Conservation (phyloP, 305 asterid species). For the Rubia balearica region DNA sequence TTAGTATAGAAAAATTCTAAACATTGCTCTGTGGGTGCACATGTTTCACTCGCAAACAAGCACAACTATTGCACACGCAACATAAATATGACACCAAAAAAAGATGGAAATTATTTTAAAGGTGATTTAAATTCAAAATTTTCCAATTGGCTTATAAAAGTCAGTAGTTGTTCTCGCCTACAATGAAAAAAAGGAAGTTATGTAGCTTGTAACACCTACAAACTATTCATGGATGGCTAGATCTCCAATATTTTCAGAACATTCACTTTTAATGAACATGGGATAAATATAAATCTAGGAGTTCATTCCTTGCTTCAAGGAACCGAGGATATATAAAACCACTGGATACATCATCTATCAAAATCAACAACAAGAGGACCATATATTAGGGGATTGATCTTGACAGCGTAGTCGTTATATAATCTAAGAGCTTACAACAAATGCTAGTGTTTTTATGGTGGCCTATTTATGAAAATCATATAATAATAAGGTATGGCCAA, state of each 20-base stretch:
- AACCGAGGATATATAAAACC: constrained; percentile 77
- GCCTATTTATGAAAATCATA: constrained; percentile 25
- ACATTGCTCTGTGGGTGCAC: too few species aligned
- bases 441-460: constrained; percentile 92
- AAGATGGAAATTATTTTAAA: too few species aligned
- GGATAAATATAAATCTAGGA: constrained; percentile 78
- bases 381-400: constrained; percentile 85
- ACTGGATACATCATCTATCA: constrained; percentile 85
- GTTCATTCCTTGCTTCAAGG: constrained; percentile 90
- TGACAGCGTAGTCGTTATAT: constrained; percentile 77
- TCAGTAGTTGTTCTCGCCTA: constrained; percentile 55
- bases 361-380: constrained; percentile 93
- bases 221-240: constrained; percentile 74
- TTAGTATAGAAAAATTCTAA: too few species aligned
- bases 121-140: constrained; percentile 11
- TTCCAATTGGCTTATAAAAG: constrained; percentile 45
- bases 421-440: constrained; percentile 80
- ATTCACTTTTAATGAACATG: constrained; percentile 41
- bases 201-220: constrained; percentile 60
- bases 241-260: constrained; percentile 40
- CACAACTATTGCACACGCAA: too few species aligned
- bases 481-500: constrained; percentile 48
- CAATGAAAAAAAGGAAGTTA: too few species aligned
- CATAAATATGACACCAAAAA: too few species aligned
- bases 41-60: too few species aligned